A percentile compares a stretch with the other conserved stretches of the same genome.
phyloP scores from a whole-genome alignment of 2,329 filamentous ascomycete genomes.

The Sclerotinia trifoliorum region DNA sequence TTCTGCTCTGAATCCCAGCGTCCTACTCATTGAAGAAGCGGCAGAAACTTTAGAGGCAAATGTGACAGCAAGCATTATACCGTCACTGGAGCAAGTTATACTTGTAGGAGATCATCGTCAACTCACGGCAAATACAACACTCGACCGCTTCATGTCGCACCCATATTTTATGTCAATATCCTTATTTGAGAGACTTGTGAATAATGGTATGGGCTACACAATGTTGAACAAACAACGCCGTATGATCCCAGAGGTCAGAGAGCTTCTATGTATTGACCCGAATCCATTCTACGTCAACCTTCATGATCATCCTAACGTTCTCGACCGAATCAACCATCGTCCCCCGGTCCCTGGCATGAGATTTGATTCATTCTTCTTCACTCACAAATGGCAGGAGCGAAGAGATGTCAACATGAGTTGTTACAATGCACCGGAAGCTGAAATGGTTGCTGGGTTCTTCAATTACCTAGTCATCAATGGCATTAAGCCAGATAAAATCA shows the following conservation, averaged over 20 bases:
- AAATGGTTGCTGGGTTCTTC: constrained; percentile 73
- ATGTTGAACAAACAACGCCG: constrained; percentile 60
- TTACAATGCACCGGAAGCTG: constrained; percentile 68
- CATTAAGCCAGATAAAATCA: constrained; percentile 60
- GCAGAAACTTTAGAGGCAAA: constrained; percentile 58
- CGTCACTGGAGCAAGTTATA: constrained; percentile 62
- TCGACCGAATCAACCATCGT: constrained; percentile 49
- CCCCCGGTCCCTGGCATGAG: constrained; percentile 62
- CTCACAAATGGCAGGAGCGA: constrained; percentile 64
- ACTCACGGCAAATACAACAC: constrained; percentile 59
- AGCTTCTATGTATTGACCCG: constrained; percentile 46
- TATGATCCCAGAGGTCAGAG: constrained; percentile 68
- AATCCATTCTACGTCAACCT: constrained; percentile 60
- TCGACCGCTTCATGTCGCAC: constrained; percentile 52
- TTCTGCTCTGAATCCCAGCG: constrained; percentile 56
- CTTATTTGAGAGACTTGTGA: constrained; percentile 66
- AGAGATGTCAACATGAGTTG: constrained; percentile 63
- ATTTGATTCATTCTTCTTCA: constrained; percentile 59
- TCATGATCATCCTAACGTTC: constrained; percentile 57
- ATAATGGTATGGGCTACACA: constrained; percentile 54
- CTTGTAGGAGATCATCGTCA: constrained; percentile 70
- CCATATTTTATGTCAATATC: constrained; percentile 63
- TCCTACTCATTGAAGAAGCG: constrained; percentile 68
- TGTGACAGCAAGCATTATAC: constrained; percentile 58
- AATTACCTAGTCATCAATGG: constrained; percentile 71